A percentile compares a stretch with the other conserved stretches of the same genome.
phyloP scores from a whole-genome alignment of 148 eudicot species.

The Fagopyrum homotropicum region DNA sequence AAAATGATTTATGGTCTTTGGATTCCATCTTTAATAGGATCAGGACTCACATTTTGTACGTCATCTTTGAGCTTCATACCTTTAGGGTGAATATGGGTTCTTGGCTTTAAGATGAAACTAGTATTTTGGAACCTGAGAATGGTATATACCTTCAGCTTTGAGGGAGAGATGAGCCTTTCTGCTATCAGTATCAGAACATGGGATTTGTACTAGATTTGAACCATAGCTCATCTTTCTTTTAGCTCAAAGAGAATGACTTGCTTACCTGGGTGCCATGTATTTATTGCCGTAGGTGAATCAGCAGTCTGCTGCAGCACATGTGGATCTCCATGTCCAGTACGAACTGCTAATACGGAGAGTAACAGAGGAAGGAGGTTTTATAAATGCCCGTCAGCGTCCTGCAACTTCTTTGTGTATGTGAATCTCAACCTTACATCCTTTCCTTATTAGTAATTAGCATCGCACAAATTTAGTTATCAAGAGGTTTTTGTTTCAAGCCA shows the following conservation, averaged over 20 bases:
- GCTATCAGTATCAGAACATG: not conserved
- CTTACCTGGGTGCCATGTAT: slow-evolving; percentile 7
- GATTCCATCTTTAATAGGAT: not conserved
- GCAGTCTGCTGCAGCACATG: slow-evolving; percentile 66
- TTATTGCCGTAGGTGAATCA: slow-evolving; percentile 44
- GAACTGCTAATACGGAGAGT: slow-evolving; percentile 78
- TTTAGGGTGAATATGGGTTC: not conserved
- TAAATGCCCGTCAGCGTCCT: slow-evolving; percentile 65
- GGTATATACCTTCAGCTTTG: not conserved
- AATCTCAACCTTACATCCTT: slow-evolving; percentile 12
- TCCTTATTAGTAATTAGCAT: not conserved
- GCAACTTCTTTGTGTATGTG: slow-evolving; percentile 88
- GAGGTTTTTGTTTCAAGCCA: not conserved
- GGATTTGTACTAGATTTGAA: not conserved
- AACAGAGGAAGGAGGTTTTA: slow-evolving; percentile 89
- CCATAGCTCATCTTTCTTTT: not conserved
- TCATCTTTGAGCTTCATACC: not conserved
- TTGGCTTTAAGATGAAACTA: slow-evolving; percentile 1
- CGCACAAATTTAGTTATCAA: not conserved
- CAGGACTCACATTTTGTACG: not conserved
- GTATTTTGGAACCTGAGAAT: not conserved
- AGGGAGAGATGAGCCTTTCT: not conserved
- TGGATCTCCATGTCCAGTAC: slow-evolving; percentile 48
- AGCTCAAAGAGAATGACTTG: not conserved
- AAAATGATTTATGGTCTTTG: not conserved